These are phyloP conservation scores for Globisporangium nodosum DNA, from an alignment of 352 stramenopile genomes.

Conservation along the genomic window DNA sequence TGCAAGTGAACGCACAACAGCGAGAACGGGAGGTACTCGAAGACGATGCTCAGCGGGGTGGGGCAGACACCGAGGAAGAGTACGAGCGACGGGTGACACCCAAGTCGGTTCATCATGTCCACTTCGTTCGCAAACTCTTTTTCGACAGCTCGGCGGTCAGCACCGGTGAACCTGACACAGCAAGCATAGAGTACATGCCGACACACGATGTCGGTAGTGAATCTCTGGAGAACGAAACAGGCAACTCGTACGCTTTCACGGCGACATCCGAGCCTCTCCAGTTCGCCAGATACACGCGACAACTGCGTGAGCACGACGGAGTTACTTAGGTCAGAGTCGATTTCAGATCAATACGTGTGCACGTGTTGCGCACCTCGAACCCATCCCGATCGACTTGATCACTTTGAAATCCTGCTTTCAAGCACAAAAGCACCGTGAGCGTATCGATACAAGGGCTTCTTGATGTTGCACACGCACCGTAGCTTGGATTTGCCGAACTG, in stretches of 20 bases:
- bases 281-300: conserved; percentile 68
- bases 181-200: neutral
- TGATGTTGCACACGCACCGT: conserved; percentile 1
- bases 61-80: conserved; percentile 59
- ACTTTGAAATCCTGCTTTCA: conserved; percentile 26
- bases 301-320: conserved; percentile 24
- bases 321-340: neutral
- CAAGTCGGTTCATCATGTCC: conserved; percentile 55
- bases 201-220: neutral
- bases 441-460: neutral
- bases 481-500: conserved; percentile 24
- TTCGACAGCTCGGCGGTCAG: conserved; percentile 36
- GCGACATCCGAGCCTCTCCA: conserved; percentile 72
- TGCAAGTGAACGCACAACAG: conserved; percentile 45
- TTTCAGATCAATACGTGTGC: neutral
- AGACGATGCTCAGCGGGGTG: conserved; percentile 54
- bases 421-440: neutral
- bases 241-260: conserved; percentile 56
- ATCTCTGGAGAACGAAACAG: neutral
- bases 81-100: conserved; percentile 63
- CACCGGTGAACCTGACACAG: conserved; percentile 41
- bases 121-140: conserved; percentile 80
- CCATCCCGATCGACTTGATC: conserved; percentile 53
- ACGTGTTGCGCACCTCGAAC: conserved; percentile 40
- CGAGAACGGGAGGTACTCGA: conserved; percentile 76